phyloP scores from a whole-genome alignment of 495 filamentous ascomycete species.

The Penicillium chermesinum region DNA sequence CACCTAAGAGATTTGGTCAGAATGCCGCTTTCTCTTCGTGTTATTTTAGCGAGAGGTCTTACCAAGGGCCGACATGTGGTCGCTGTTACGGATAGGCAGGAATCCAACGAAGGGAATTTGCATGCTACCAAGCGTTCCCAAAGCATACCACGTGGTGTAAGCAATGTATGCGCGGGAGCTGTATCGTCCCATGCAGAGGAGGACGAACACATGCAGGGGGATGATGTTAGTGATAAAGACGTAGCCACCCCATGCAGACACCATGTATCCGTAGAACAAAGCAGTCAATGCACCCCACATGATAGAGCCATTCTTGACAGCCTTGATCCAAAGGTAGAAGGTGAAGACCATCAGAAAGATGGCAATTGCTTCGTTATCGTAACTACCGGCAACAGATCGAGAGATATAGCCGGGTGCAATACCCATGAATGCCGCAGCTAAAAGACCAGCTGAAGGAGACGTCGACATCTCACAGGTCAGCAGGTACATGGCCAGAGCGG shows the following conservation, averaged over 20 bases:
- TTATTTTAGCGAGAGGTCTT: constrained; percentile 50
- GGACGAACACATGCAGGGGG: constrained; percentile 90
- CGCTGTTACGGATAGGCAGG: constrained; percentile 90
- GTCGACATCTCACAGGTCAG: constrained; percentile 94
- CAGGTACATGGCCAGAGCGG: constrained; percentile 89
- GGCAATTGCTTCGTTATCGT: constrained; percentile 99
- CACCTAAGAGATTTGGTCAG: constrained; percentile 41
- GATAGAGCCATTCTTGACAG: constrained; percentile 89
- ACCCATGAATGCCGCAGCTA: constrained; percentile 95
- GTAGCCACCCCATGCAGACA: constrained; percentile 98
- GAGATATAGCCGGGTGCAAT: constrained; percentile 98
- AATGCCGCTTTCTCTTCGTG: neutral
- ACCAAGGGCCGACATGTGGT: constrained; percentile 89
- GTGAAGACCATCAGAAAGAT: constrained; percentile 98
- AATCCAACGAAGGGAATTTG: constrained; percentile 99
- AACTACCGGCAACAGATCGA: constrained; percentile 94
- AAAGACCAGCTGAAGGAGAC: constrained; percentile 87
- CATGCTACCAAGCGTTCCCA: constrained; percentile 97
- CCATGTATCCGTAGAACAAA: constrained; percentile 99
- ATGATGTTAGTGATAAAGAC: constrained; percentile 99
- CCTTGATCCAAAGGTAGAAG: constrained; percentile 99
- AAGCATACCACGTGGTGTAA: constrained; percentile 96
- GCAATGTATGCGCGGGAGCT: constrained; percentile 91
- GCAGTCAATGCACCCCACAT: constrained; percentile 95
- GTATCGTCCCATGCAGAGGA: constrained; percentile 95